Percentiles rank a stretch among this genome's conserved stretches.
Evolutionary conservation across 179 eudicot species (phyloP).

Genomic region (Amaranthus tricolor): DNA sequence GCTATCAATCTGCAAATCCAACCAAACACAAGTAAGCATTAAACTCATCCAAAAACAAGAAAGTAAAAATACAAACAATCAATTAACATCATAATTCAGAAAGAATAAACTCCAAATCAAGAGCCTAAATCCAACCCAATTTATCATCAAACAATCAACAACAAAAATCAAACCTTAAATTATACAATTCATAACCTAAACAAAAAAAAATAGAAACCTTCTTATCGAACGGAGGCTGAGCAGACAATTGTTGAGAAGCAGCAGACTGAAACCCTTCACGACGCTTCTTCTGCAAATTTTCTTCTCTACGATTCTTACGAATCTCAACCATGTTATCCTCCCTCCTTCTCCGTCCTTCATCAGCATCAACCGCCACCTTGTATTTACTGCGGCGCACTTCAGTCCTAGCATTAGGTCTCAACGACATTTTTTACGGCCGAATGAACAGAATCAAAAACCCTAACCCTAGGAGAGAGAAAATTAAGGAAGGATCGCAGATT

Average conservation of each 20-base stretch:
- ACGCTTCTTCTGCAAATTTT: constrained; percentile 37
- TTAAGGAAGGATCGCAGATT: constrained; percentile 5
- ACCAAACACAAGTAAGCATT: neutral
- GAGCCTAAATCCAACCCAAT: neutral
- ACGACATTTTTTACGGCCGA: constrained; percentile 22
- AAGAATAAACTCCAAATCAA: neutral
- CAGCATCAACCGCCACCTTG: constrained; percentile 37
- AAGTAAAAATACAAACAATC: neutral
- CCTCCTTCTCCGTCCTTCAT: constrained; percentile 30
- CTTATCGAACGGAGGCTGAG: constrained; percentile 12
- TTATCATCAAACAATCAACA: neutral
- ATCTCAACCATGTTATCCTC: constrained; percentile 36
- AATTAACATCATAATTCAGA: neutral
- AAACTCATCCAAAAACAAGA: neutral
- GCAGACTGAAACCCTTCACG: constrained; percentile 26
- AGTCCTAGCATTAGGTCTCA: constrained; percentile 32
- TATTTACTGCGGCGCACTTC: constrained; percentile 33
- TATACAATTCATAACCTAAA: neutral
- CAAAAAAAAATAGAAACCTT: constrained; percentile 18
- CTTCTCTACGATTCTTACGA: constrained; percentile 34
- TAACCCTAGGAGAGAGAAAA: constrained; percentile 18
- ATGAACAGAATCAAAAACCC: constrained; percentile 9
- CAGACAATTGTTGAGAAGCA: constrained; percentile 12
- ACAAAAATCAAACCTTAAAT: neutral
- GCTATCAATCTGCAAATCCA: constrained; percentile 27